Conservation (phyloP, 2,329 filamentous ascomycete genomes). For the Cercospora janseana region DNA sequence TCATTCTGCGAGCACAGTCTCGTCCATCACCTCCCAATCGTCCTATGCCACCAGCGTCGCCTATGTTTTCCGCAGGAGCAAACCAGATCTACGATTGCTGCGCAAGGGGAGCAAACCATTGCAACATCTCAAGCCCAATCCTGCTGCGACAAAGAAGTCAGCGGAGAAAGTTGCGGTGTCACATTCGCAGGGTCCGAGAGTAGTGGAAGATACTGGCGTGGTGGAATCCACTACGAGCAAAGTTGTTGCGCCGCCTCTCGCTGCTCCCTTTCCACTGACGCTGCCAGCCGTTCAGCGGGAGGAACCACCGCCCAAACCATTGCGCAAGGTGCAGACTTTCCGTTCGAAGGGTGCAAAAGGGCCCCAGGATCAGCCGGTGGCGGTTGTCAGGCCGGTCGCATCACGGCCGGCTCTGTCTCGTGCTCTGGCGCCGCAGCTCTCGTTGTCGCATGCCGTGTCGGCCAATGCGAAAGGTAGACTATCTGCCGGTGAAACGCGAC, state of each 20-base stretch:
- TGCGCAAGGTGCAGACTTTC: conserved; percentile 20
- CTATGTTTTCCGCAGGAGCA: conserved; percentile 25
- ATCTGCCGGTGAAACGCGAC: neutral
- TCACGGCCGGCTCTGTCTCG: conserved; percentile 2
- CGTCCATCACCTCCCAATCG: conserved; percentile 20
- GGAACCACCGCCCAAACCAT: conserved; percentile 15
- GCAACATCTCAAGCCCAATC: conserved; percentile 28
- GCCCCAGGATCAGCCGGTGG: neutral
- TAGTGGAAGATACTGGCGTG: conserved; percentile 31
- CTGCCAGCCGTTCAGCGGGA: conserved; percentile 14
- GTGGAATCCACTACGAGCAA: conserved; percentile 17
- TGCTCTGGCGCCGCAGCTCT: neutral
- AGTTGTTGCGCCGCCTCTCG: conserved; percentile 9
- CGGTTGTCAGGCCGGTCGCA: neutral
- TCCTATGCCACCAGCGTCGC: conserved; percentile 34
- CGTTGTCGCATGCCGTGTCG: neutral
- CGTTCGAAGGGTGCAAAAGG: neutral
- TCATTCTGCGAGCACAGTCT: conserved; percentile 13
- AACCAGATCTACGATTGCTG: conserved; percentile 30
- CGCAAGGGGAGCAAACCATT: conserved; percentile 33
- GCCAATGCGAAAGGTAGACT: neutral
- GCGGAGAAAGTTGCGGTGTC: neutral
- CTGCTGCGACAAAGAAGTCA: conserved; percentile 1
- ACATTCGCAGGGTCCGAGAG: conserved; percentile 24
- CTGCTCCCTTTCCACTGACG: conserved; percentile 14